Percentiles rank a stretch among this genome's conserved stretches.
Conservation (phyloP, 805 yeast genomes). For the Schizosaccharomyces lindneri region DNA sequence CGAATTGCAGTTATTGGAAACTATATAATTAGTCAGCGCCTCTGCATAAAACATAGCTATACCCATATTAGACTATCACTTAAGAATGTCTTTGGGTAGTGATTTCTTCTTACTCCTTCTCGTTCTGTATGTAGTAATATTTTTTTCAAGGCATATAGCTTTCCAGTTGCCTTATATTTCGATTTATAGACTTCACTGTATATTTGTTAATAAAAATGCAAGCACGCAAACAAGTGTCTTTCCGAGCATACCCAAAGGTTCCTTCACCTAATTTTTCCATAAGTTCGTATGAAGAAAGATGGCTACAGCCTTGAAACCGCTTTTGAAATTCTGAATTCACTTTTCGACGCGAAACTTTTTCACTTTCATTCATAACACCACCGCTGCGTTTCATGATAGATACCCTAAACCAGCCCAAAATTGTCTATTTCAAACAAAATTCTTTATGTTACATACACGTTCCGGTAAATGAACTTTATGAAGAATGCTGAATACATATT, state of each 20-base stretch:
- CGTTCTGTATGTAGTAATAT: constrained; percentile 53
- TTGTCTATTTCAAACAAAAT: not conserved
- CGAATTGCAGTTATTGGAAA: constrained; percentile 89
- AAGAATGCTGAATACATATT: no score
- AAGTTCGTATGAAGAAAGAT: constrained; percentile 11
- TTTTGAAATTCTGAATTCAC: not conserved
- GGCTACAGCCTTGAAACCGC: not conserved
- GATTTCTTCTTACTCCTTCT: constrained; percentile 20
- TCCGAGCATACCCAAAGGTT: constrained; percentile 32
- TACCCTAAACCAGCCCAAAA: not conserved
- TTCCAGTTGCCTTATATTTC: constrained; percentile 22
- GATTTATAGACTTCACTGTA: constrained; percentile 62
- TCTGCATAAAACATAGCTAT: not conserved
- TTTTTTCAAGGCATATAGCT: constrained; percentile 66
- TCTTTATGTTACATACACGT: no score
- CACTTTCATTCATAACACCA: not conserved
- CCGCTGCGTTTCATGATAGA: not conserved
- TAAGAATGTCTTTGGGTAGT: not conserved
- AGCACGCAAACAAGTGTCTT: no score
- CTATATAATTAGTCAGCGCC: not conserved
- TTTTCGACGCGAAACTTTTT: not conserved
- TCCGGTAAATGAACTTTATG: no score
- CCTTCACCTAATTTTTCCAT: constrained; percentile 41
- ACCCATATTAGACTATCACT: not conserved
- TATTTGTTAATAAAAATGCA: not conserved